Conservation (phyloP, 345 rosid species). For the Lagerstroemia speciosa region DNA sequence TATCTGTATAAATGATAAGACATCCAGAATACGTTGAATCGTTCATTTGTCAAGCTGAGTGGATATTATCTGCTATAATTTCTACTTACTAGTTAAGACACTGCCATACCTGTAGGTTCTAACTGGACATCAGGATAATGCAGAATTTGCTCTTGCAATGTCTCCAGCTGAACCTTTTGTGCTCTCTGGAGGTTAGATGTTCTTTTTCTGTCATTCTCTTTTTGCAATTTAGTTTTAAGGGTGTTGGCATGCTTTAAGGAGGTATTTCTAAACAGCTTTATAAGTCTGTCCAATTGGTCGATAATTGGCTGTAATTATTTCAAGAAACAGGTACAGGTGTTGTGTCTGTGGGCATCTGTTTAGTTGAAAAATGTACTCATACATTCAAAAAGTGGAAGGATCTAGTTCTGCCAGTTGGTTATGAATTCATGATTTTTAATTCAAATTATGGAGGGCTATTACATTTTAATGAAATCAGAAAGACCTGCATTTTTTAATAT, state of each 20-base stretch:
- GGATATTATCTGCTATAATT: not conserved
- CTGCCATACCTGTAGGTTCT: conserved; percentile 45
- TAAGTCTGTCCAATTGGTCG: not conserved
- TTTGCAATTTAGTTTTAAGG: not conserved
- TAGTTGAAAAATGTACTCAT: too few relatives aligned
- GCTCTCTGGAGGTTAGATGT: conserved; percentile 89
- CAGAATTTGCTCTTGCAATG: conserved; percentile 99
- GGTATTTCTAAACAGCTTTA: not conserved
- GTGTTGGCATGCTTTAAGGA: not conserved
- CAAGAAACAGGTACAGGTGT: too few relatives aligned
- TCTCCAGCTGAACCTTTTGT: conserved; percentile 96
- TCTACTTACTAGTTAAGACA: not conserved
- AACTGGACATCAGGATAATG: conserved; percentile 98
- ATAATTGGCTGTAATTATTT: too few relatives aligned
- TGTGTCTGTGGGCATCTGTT: too few relatives aligned
- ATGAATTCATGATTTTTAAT: too few relatives aligned
- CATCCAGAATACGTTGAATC: not conserved
- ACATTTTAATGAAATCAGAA: too few relatives aligned
- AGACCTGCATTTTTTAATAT: too few relatives aligned
- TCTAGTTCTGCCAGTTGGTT: too few relatives aligned
- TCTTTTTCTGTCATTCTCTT: not conserved
- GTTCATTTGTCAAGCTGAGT: too few relatives aligned
- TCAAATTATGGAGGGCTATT: too few relatives aligned
- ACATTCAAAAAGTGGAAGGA: too few relatives aligned
- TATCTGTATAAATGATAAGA: not conserved